These are phyloP conservation scores for Jaltomata sinuosa DNA, from an alignment of 257 asterid genomes.

Conservation along the genomic window DNA sequence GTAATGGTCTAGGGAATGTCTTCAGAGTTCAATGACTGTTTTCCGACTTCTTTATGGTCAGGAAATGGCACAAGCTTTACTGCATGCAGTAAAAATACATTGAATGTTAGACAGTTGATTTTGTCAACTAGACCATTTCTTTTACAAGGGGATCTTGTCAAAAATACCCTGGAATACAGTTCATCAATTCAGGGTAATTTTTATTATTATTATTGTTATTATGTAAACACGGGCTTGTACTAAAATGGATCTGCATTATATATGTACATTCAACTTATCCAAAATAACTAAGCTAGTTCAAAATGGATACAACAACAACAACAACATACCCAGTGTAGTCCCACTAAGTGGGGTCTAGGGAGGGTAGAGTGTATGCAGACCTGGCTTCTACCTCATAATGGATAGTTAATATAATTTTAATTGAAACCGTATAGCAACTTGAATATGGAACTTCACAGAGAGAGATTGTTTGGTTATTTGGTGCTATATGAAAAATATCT, in stretches of 20 bases:
- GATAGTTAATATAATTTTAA: not conserved
- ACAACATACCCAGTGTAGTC: no score
- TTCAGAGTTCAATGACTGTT: not conserved
- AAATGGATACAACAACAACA: no score
- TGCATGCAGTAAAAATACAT: not conserved
- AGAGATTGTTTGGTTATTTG: not conserved
- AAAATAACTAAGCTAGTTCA: not conserved
- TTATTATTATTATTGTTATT: not conserved
- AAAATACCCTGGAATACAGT: not conserved
- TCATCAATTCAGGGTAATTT: not conserved
- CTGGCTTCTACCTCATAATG: no score
- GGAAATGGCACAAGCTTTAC: not conserved
- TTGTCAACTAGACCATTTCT: not conserved
- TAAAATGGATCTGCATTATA: not conserved
- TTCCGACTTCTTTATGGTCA: not conserved
- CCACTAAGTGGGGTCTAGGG: no score
- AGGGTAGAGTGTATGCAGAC: no score
- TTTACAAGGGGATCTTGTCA: not conserved
- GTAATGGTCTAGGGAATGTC: not conserved
- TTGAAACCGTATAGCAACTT: not conserved
- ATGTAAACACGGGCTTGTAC: not conserved
- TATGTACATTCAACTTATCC: not conserved
- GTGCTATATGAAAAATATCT: not conserved
- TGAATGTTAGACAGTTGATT: not conserved
- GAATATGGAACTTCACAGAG: not conserved